Evolutionary conservation across 202 grass and related monocot genomes (phyloP), one percentile per base, ranked within the genome.

Genomic region (Schoenoplectus triqueter): DNA sequence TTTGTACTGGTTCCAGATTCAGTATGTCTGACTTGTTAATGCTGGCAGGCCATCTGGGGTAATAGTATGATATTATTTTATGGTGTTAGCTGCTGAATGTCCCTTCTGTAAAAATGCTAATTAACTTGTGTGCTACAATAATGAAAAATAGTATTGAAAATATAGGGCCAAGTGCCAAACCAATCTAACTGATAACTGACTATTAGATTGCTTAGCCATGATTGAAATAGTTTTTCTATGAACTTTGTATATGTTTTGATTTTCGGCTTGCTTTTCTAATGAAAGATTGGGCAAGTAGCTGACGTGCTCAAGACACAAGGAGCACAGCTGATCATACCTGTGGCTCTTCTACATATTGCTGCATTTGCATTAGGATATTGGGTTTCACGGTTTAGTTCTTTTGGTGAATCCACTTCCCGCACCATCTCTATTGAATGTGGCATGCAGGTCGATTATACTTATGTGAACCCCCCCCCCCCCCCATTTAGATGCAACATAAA

Each of bases 381-480:
- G 87, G 8, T 88, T 1, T 95, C 96, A 22, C 89, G 9, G 87
- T 68, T 91, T 8, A 87, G 59, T 83, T 84, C 85, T 78, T 98
- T 98, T 14, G 93, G 96, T 10, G 96, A 98, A 88, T 98, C 93
- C 64, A 98, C 96, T 82, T 95, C 91, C 64, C 89, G 96, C 71
- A 98, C 96, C 45, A 86, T 98, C 87, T 92, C 96, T 48, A 98
- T 98, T 84, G 96, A 98, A 86, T 98, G 96, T 62, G 93, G 96
- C 14, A 98, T 98, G 93, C 96, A 95, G 96, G 96, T 98, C 46
- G 15, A 7, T 13, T 78, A 52, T 54, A 57, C 59, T 59, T 31
- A 0, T 31, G 31, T 31, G 31, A 31, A 31, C 31, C 31, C 31
- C 31, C 31, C 31, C 31, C 31, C 31, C 31, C 31, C 31, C 31